Conservation (phyloP, 352 stramenopile genomes). For the Phytophthora agathidicida region DNA sequence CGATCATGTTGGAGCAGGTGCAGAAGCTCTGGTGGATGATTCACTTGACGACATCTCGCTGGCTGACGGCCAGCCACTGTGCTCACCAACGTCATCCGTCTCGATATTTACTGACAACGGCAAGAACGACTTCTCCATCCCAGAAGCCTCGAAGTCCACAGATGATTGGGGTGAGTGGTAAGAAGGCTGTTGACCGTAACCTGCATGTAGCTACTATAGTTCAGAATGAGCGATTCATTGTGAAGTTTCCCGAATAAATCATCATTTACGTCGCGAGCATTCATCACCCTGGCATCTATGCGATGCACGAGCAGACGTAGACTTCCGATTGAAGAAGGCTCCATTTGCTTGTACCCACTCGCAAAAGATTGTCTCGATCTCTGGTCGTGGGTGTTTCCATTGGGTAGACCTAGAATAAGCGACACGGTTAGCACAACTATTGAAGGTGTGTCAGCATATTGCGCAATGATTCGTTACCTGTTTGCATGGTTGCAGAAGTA, state of each 20-base stretch:
- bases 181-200: conserved; percentile 10
- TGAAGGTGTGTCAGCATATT: background rate
- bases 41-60: conserved; percentile 48
- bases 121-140: conserved; percentile 35
- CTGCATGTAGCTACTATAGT: conserved; percentile 25
- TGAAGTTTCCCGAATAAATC: too few relatives aligned
- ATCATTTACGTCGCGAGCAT: conserved; percentile 8
- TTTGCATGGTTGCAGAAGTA: conserved; percentile 87
- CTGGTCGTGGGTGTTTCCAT: conserved; percentile 80
- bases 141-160: conserved; percentile 26
- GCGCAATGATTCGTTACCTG: conserved; percentile 54
- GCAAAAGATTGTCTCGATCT: conserved; percentile 79
- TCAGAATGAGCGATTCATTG: too few relatives aligned
- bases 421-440: background rate
- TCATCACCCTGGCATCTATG: too few relatives aligned
- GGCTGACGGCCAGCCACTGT: conserved; percentile 39
- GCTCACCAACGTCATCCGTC: conserved; percentile 47
- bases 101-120: conserved; percentile 51
- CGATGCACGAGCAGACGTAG: conserved; percentile 14
- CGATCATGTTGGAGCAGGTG: conserved; percentile 27
- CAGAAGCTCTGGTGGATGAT: conserved; percentile 27
- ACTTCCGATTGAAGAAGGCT: conserved; percentile 46
- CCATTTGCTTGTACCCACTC: conserved; percentile 80
- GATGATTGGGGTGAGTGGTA: conserved; percentile 81
- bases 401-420: conserved; percentile 66